These are phyloP conservation scores for Paralagenidium karlingii DNA, from an alignment of 352 stramenopile genomes.

Conservation along the genomic window DNA sequence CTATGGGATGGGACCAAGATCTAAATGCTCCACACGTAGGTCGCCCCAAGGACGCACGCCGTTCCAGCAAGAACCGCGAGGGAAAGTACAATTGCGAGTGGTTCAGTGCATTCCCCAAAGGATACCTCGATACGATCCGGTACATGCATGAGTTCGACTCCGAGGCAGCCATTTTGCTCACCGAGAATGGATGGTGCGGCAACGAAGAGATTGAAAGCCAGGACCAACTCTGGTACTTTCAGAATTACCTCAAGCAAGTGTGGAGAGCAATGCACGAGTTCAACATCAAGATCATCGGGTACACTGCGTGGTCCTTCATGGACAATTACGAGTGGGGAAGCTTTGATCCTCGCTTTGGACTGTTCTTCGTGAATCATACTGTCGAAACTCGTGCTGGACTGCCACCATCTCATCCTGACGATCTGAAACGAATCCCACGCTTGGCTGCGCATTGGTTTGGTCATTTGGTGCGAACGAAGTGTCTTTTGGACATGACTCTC, in stretches of 20 bases:
- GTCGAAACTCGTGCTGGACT: slow-evolving; percentile 13
- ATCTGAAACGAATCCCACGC: slow-evolving; percentile 24
- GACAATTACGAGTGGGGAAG: slow-evolving; percentile 91
- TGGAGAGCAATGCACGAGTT: slow-evolving; percentile 37
- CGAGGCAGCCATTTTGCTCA: slow-evolving; percentile 30
- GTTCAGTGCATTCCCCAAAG: slow-evolving; percentile 37
- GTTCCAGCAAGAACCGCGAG: slow-evolving; percentile 13
- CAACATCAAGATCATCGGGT: slow-evolving; percentile 75
- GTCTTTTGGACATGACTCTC: too few relatives aligned
- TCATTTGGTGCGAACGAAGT: slow-evolving; percentile 40
- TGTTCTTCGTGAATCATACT: slow-evolving; percentile 23
- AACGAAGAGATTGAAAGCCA: slow-evolving; percentile 40
- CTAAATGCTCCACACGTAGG: too few relatives aligned
- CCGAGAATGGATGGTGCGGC: slow-evolving; percentile 58
- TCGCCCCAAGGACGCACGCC: slow-evolving; percentile 3
- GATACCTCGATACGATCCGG: slow-evolving; percentile 37
- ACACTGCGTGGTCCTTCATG: slow-evolving; percentile 89
- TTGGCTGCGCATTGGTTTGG: slow-evolving; percentile 46
- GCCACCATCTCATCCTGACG: too few relatives aligned
- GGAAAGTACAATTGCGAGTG: slow-evolving; percentile 14
- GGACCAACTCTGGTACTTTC: slow-evolving; percentile 55
- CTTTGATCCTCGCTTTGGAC: slow-evolving; percentile 14
- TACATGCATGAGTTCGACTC: slow-evolving; percentile 34
- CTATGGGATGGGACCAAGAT: too few relatives aligned
- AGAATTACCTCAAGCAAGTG: slow-evolving; percentile 39